Evolutionary conservation across 306 rosid genomes (phyloP), one percentile per base, ranked within the genome.

Genomic region (Hippophae tibetana): DNA sequence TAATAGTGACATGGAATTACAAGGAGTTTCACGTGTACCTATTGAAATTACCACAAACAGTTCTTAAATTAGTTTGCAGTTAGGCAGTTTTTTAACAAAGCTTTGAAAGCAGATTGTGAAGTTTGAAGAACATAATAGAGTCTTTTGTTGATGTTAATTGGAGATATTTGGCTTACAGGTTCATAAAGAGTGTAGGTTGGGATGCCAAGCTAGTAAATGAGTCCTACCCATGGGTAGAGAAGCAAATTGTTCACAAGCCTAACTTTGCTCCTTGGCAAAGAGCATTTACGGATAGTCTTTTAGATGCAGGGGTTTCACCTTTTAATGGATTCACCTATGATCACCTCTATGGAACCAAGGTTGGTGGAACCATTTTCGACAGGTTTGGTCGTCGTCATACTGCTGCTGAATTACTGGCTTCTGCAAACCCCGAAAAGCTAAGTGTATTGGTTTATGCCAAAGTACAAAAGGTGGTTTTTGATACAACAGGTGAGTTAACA

Each of bases 291-390:
- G 92, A 87, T 60, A 73, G 95, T 60, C 96, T 92, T 64, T 55
- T 92, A 58, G 89, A 77, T 46, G 69, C 67, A 31, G 98, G 98
- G 2, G 64, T 92, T 8, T 78, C 92, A 9, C 98, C 98, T 52
- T 87, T 74, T 49, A 92, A 92, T 70, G 98, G 98, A 0, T 92
- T 92, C 83, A 92, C 98, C 56, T 92, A 81, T 56, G 98, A 92
- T 71, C 98, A 92, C 64, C 8, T 85, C 11, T 83, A 79, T 60
- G 98, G 98, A 56, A 92, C 98, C 62, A 92, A 92, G 58, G 74
- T 92, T 57, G 98, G 98, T 12, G 98, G 98, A 61, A 92, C 98
- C 79, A 92, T 85, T 61, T 92, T 78, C 2, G 98, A 92, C 54
- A 71, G 79, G 14, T 87, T 78, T 3, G 93, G 95, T 50, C 87